A percentile compares a stretch with the other conserved stretches of the same genome.
phyloP scores from a whole-genome alignment of 1,284 basidiomycete genomes.

The Melampsora americana region DNA sequence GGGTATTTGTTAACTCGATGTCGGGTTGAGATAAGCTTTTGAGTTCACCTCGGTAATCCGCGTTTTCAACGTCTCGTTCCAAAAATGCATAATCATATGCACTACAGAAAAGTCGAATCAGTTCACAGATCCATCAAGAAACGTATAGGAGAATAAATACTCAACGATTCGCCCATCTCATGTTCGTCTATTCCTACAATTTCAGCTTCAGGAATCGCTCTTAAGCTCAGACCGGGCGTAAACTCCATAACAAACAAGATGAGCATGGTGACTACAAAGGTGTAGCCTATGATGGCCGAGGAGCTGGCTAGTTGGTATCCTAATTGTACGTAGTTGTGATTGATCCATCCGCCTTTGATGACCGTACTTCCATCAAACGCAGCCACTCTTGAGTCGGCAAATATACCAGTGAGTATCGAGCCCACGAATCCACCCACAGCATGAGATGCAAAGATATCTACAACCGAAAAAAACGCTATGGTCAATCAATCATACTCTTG shows the following conservation, averaged over 20 bases:
- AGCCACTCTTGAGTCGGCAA: conserved; percentile 81
- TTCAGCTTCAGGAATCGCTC: conserved; percentile 76
- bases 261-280: conserved; percentile 66
- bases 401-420: conserved; percentile 76
- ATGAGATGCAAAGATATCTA: conserved; percentile 79
- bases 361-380: conserved; percentile 71
- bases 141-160: background rate
- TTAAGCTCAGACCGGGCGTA: conserved; percentile 78
- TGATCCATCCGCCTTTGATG: conserved; percentile 85
- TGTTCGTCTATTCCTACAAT: conserved; percentile 88
- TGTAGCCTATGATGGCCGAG: conserved; percentile 68
- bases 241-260: conserved; percentile 90
- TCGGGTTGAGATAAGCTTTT: background rate
- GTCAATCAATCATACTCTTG: conserved; percentile 39
- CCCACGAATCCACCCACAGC: conserved; percentile 83
- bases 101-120: background rate
- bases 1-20: background rate
- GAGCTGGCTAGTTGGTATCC: conserved; percentile 84
- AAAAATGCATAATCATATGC: conserved; percentile 43
- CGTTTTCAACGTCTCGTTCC: conserved; percentile 40
- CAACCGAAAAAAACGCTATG: conserved; percentile 53
- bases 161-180: conserved; percentile 76
- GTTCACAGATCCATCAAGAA: background rate
- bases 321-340: conserved; percentile 67
- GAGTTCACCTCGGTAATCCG: conserved; percentile 40